Percentiles rank a stretch among this genome's conserved stretches.
These are phyloP conservation scores for Clathrus columnatus DNA, from an alignment of 768 basidiomycete species.

Conservation along the genomic window DNA sequence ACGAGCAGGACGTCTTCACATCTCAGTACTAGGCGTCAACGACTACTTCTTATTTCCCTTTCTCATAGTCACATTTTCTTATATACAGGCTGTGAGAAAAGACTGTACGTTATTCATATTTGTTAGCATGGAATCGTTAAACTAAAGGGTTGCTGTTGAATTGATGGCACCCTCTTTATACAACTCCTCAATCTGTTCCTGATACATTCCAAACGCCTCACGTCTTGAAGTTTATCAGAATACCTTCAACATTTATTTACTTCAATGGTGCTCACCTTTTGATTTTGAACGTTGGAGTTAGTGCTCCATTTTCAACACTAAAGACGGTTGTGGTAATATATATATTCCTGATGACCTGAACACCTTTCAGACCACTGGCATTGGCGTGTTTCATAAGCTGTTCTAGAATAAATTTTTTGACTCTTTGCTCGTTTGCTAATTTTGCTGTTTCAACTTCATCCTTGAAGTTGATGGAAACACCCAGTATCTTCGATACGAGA, in stretches of 20 bases:
- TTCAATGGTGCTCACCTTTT: constrained; percentile 37
- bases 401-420: constrained; percentile 47
- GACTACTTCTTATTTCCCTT: no score
- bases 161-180: constrained; percentile 35
- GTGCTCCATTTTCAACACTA: constrained; percentile 64
- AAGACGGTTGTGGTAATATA: constrained; percentile 69
- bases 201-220: constrained; percentile 68
- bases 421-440: constrained; percentile 50
- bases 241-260: constrained; percentile 10
- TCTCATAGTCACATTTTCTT: no score
- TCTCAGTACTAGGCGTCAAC: no score
- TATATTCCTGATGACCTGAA: constrained; percentile 78
- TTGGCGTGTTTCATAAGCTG: constrained; percentile 51
- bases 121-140: no score
- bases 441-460: constrained; percentile 42
- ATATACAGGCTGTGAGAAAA: no score
- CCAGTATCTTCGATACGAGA: constrained; percentile 44
- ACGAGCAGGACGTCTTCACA: no score
- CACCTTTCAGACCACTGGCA: constrained; percentile 66
- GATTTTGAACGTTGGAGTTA: constrained; percentile 90
- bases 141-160: no score
- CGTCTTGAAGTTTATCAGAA: constrained; percentile 41
- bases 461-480: constrained; percentile 41
- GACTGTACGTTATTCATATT: no score
- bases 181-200: constrained; percentile 60